Percentiles rank a stretch among this genome's conserved stretches.
Evolutionary conservation across 257 asterid genomes (phyloP).

Genomic region (Solanum piurae): DNA sequence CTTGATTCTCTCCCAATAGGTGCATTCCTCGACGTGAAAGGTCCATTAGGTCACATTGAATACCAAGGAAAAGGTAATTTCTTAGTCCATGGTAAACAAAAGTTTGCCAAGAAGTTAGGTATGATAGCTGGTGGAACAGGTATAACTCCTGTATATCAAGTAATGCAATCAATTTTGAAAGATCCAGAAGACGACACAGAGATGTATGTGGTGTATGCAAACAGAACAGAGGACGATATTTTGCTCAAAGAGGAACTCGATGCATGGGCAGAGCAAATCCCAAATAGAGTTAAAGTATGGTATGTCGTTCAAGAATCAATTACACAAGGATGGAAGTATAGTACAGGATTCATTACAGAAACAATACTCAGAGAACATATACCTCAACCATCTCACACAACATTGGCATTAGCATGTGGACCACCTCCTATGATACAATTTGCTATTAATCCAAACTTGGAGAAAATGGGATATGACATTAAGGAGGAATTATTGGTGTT

Average conservation of each 20-base stretch:
- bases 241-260: slow-evolving; percentile 61
- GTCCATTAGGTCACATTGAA: slow-evolving; percentile 90
- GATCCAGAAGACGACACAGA: slow-evolving; percentile 73
- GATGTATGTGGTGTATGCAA: slow-evolving; percentile 76
- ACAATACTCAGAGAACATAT: slow-evolving; percentile 53
- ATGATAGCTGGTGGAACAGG: slow-evolving; percentile 97
- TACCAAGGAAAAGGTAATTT: slow-evolving; percentile 61
- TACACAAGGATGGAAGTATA: slow-evolving; percentile 53
- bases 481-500: slow-evolving; percentile 65
- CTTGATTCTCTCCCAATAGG: slow-evolving; percentile 50
- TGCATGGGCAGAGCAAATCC: slow-evolving; percentile 60
- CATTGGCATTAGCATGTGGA: slow-evolving; percentile 80
- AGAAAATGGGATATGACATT: slow-evolving; percentile 76
- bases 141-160: slow-evolving; percentile 78
- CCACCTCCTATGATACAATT: slow-evolving; percentile 95
- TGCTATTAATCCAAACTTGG: slow-evolving; percentile 82
- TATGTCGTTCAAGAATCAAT: slow-evolving; percentile 58
- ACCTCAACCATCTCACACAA: slow-evolving; percentile 35
- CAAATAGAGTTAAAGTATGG: slow-evolving; percentile 72
- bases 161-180: slow-evolving; percentile 72
- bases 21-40: slow-evolving; percentile 52
- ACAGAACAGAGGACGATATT: slow-evolving; percentile 81
- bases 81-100: slow-evolving; percentile 46
- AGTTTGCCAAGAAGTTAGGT: slow-evolving; percentile 55
- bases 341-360: slow-evolving; percentile 57